Percentiles rank a stretch among this genome's conserved stretches.
phyloP scores from a whole-genome alignment of 1,284 basidiomycete genomes.

The Puccinia polysora region DNA sequence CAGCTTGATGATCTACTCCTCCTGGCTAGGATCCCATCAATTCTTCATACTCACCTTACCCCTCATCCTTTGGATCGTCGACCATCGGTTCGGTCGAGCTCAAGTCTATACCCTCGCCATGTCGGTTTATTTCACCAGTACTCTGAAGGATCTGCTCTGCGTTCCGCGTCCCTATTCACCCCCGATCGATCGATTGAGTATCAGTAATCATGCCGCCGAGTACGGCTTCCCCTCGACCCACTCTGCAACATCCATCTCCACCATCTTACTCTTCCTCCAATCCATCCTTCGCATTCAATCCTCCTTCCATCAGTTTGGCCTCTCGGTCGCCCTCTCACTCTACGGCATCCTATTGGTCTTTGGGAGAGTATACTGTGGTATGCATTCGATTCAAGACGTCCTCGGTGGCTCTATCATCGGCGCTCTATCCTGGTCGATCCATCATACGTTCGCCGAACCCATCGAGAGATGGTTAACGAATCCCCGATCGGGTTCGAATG shows the following conservation, averaged over 20 bases:
- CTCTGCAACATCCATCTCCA: constrained; percentile 82
- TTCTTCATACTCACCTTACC: too few relatives aligned
- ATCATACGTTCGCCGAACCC: constrained; percentile 29
- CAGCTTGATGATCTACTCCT: too few relatives aligned
- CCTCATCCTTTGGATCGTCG: too few relatives aligned
- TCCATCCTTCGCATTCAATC: neutral
- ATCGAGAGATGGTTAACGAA: constrained; percentile 12
- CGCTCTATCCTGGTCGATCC: constrained; percentile 45
- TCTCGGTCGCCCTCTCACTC: constrained; percentile 58
- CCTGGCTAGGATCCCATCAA: too few relatives aligned
- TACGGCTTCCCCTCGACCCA: constrained; percentile 97
- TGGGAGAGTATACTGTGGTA: constrained; percentile 69
- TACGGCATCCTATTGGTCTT: constrained; percentile 77
- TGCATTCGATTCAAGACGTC: constrained; percentile 54
- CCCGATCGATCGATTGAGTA: constrained; percentile 71
- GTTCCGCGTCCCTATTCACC: constrained; percentile 85
- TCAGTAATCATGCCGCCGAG: constrained; percentile 58
- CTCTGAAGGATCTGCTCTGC: constrained; percentile 71
- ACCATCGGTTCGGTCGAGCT: too few relatives aligned
- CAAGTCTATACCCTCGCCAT: too few relatives aligned
- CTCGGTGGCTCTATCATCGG: constrained; percentile 51
- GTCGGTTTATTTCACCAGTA: constrained; percentile 50
- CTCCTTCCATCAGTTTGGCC: constrained; percentile 47
- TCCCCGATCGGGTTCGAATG: too few relatives aligned
- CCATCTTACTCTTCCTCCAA: constrained; percentile 61